These are phyloP conservation scores for Penicillium corylophilum DNA, from an alignment of 2,329 filamentous ascomycete species.

Conservation along the genomic window DNA sequence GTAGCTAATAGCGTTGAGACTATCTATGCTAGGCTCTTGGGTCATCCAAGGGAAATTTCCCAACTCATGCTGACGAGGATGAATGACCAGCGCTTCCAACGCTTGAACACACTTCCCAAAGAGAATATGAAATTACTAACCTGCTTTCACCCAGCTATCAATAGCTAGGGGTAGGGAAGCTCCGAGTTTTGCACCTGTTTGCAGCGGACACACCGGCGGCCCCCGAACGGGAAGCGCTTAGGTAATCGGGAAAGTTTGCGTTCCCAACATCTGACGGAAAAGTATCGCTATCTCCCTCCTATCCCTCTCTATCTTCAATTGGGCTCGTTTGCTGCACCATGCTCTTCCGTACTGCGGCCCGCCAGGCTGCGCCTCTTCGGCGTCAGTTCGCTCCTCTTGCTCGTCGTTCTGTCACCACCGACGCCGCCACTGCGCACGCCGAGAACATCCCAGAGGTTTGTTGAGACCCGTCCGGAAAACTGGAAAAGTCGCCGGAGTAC, in stretches of 20 bases:
- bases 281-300: slow-evolving; percentile 29
- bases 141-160: background rate
- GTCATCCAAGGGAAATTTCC: too few relatives aligned
- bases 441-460: slow-evolving; percentile 72
- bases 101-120: background rate
- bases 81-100: background rate
- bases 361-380: slow-evolving; percentile 59
- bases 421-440: slow-evolving; percentile 87
- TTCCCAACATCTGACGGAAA: slow-evolving; percentile 35
- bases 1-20: too few relatives aligned
- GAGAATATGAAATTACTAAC: background rate
- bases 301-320: slow-evolving; percentile 28
- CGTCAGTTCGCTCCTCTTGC: slow-evolving; percentile 49
- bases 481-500: slow-evolving; percentile 41
- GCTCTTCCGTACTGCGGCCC: slow-evolving; percentile 69
- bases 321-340: slow-evolving; percentile 48
- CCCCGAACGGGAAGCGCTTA: slow-evolving; percentile 31
- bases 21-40: too few relatives aligned
- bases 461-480: slow-evolving; percentile 40
- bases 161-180: slow-evolving; percentile 2
- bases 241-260: slow-evolving; percentile 34
- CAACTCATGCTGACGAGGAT: background rate
- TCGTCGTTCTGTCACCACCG: slow-evolving; percentile 83
- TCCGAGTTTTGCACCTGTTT: slow-evolving; percentile 29
- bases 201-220: slow-evolving; percentile 32